These are phyloP conservation scores for Magnolia officinalis DNA, from an alignment of 164 flowering plant species.

Conservation along the genomic window DNA sequence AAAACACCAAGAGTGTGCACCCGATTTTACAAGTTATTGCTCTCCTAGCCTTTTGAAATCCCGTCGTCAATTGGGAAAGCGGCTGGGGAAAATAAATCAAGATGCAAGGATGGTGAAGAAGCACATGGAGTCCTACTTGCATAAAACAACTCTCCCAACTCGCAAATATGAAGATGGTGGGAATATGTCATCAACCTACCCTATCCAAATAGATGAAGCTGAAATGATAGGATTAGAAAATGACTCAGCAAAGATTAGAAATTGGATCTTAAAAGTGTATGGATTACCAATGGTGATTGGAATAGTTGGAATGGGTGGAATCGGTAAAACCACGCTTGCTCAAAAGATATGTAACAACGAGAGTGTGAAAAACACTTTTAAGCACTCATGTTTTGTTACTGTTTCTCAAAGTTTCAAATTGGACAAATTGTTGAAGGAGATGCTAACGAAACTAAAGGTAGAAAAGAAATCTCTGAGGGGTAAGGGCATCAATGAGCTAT, in stretches of 20 bases:
- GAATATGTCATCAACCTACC: not conserved
- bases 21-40: not conserved
- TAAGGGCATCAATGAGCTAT: not conserved
- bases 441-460: not conserved
- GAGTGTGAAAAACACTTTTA: not conserved
- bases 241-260: not conserved
- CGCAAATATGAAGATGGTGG: not conserved
- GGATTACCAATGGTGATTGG: not conserved
- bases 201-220: not conserved
- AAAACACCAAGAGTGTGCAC: not conserved
- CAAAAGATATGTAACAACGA: not conserved
- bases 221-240: slow-evolving; percentile 2
- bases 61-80: not conserved
- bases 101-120: not conserved
- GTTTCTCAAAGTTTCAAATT: not conserved
- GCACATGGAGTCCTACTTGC: not conserved
- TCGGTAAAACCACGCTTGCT: slow-evolving; percentile 4
- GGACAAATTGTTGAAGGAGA: not conserved
- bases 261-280: not conserved
- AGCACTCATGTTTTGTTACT: not conserved
- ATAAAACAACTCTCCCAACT: not conserved
- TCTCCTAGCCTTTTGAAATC: not conserved
- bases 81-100: not conserved
- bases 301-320: slow-evolving; percentile 8
- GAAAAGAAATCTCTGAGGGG: not conserved